Evolutionary conservation across 495 filamentous ascomycete species (phyloP), one percentile per base, ranked within the genome.

Genomic region (Xanthoparmelia taractica): DNA sequence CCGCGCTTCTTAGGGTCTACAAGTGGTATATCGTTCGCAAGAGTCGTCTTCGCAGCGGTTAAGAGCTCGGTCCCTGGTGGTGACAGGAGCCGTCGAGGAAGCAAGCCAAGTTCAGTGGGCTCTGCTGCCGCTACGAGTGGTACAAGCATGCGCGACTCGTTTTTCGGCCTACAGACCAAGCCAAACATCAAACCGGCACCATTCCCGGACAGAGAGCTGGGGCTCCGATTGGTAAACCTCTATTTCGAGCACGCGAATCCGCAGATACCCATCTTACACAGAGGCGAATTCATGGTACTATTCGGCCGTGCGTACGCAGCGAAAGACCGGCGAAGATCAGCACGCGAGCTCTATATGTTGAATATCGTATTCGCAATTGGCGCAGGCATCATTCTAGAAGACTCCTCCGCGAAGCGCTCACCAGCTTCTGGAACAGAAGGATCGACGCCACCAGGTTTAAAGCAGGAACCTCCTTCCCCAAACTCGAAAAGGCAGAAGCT

Each of bases 321-420:
- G 11, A 84, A 87, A 40, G 84, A 83, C 59, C 84, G 84, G 62
- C 82, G 83, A 61, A 83, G 90, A 36, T 89, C 87, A 25, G 84
- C 92, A 11, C 83, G 90, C 58, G 92, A 96, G 73, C 83, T 92
- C 18, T 97, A 97, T 71, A 84, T 92, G 73, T 80, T 97, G 56
- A 96, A 96, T 73, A 97, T 97, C 73, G 93, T 97, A n/a, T 97
- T 93, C 76, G 93, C 93, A 8, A 96, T 97, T 65, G 93, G 93
- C 12, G 88, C 90, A 17, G 93, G 92, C 1, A 96, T 96, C 66
- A 95, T 96, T 65, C 84, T 96, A 66, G 88, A 87, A 58, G 87
- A 84, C 62, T 79, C 82, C 31, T 71, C 74, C 62, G 66, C 74
- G 36, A 64, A 76, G 33, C 69, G 71, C 41, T 74, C 73, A 59